A percentile compares a stretch with the other conserved stretches of the same genome.
Evolutionary conservation across 371 early-diverging fungal species (phyloP).

Genomic region (Actinomucor elegans): DNA sequence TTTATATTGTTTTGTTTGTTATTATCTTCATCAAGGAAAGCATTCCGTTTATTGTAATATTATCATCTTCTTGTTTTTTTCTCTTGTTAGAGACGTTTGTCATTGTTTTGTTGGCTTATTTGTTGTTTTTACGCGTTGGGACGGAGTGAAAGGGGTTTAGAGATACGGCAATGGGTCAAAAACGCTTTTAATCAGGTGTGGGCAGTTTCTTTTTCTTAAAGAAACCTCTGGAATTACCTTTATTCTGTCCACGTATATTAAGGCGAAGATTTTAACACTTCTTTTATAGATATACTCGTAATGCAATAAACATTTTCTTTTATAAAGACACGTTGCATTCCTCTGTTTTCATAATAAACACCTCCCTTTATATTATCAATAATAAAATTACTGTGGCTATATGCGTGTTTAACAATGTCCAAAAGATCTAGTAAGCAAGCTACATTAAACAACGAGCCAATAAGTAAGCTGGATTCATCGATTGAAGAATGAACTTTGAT

Average conservation of each 20-base stretch:
- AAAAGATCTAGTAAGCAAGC: too few relatives aligned
- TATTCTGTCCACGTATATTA: slow-evolving; percentile 49
- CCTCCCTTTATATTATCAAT: too few relatives aligned
- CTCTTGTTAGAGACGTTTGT: neutral
- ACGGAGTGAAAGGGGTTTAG: neutral
- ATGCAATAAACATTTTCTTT: too few relatives aligned
- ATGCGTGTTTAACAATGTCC: too few relatives aligned
- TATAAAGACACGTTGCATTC: too few relatives aligned
- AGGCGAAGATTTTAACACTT: slow-evolving; percentile 34
- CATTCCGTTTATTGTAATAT: neutral
- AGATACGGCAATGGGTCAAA: neutral
- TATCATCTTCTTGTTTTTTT: neutral
- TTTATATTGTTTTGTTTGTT: slow-evolving; percentile 2
- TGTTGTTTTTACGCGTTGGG: neutral
- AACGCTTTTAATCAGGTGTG: slow-evolving; percentile 53
- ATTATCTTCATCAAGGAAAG: slow-evolving; percentile 2
- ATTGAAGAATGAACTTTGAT: too few relatives aligned
- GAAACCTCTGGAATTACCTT: slow-evolving; percentile 30
- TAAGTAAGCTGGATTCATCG: too few relatives aligned
- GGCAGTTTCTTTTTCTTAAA: slow-evolving; percentile 22
- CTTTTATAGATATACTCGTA: neutral
- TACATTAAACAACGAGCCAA: too few relatives aligned
- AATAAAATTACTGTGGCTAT: too few relatives aligned
- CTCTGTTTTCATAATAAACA: too few relatives aligned
- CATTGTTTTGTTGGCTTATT: neutral